phyloP scores from a whole-genome alignment of 2,329 filamentous ascomycete genomes.

The Hirsutella rhossiliensis region DNA sequence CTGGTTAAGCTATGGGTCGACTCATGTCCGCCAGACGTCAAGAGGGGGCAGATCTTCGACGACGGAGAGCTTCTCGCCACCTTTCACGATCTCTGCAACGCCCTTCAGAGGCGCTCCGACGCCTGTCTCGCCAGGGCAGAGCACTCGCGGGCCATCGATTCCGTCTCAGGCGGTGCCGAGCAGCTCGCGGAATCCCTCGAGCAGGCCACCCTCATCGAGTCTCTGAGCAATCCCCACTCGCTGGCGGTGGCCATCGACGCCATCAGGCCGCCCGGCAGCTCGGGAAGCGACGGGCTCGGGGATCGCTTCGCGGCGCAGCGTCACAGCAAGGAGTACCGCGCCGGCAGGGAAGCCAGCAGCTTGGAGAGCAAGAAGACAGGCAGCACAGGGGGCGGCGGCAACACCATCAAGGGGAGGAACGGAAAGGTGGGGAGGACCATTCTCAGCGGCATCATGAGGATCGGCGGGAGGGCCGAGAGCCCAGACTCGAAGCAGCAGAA shows the following conservation, averaged over 20 bases:
- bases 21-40: conserved; percentile 27
- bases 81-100: conserved; percentile 39
- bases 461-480: conserved; percentile 27
- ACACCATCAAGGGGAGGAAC: conserved; percentile 22
- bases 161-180: conserved; percentile 15
- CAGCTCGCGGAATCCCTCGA: conserved; percentile 37
- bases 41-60: conserved; percentile 20
- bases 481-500: conserved; percentile 21
- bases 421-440: conserved; percentile 29
- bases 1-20: conserved; percentile 74
- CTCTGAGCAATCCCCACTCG: conserved; percentile 16
- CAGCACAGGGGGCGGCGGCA: conserved; percentile 10
- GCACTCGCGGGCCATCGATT: conserved; percentile 26
- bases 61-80: conserved; percentile 40
- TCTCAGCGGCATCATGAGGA: conserved; percentile 31
- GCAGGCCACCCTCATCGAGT: conserved; percentile 24
- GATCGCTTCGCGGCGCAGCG: conserved; percentile 13
- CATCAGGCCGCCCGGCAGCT: conserved; percentile 32
- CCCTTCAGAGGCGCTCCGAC: conserved; percentile 37
- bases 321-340: conserved; percentile 20
- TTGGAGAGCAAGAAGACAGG: conserved; percentile 6
- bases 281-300: conserved; percentile 32
- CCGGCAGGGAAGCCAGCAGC: conserved; percentile 6
- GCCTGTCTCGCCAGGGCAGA: conserved; percentile 39
- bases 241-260: conserved; percentile 11